Evolutionary conservation across 768 basidiomycete species (phyloP).

Genomic region (Pisolithus microcarpus): DNA sequence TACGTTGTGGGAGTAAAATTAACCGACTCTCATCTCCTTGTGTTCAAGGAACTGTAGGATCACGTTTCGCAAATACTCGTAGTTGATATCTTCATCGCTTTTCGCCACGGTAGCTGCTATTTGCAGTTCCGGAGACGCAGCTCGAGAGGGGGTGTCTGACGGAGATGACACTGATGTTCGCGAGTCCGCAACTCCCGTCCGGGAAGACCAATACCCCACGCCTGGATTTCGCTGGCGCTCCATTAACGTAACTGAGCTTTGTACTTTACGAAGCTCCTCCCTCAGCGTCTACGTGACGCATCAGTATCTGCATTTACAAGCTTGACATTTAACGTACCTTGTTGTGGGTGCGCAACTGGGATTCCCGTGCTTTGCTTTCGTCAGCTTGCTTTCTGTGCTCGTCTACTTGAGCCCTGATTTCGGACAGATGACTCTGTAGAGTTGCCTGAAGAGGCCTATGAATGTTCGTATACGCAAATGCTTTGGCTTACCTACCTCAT

Average conservation of each 20-base stretch:
- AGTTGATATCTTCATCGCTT: conserved; percentile 86
- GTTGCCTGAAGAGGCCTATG: conserved; percentile 30
- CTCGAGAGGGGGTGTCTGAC: conserved; percentile 33
- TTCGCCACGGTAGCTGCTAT: conserved; percentile 22
- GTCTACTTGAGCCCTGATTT: conserved; percentile 41
- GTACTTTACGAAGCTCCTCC: conserved; percentile 93
- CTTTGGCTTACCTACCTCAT: conserved; percentile 47
- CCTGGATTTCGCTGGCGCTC: conserved; percentile 91
- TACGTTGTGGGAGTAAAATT: background rate
- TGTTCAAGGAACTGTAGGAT: conserved; percentile 97
- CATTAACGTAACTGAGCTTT: conserved; percentile 82
- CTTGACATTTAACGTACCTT: conserved; percentile 46
- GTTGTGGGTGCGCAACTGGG: conserved; percentile 64
- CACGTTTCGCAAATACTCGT: conserved; percentile 94
- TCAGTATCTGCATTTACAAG: conserved; percentile 4
- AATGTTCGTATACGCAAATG: background rate
- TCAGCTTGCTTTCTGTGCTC: conserved; percentile 63
- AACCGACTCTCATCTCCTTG: conserved; percentile 92
- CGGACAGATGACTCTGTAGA: conserved; percentile 40
- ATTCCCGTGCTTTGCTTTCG: conserved; percentile 63
- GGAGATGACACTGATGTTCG: conserved; percentile 36
- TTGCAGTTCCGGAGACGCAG: conserved; percentile 30
- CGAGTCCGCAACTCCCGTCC: conserved; percentile 27
- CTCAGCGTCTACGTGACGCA: conserved; percentile 60
- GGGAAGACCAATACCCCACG: conserved; percentile 82